Evolutionary conservation across 208 protist genomes (phyloP), one percentile per base, ranked within the genome.

Genomic region (Crithidia bombi): DNA sequence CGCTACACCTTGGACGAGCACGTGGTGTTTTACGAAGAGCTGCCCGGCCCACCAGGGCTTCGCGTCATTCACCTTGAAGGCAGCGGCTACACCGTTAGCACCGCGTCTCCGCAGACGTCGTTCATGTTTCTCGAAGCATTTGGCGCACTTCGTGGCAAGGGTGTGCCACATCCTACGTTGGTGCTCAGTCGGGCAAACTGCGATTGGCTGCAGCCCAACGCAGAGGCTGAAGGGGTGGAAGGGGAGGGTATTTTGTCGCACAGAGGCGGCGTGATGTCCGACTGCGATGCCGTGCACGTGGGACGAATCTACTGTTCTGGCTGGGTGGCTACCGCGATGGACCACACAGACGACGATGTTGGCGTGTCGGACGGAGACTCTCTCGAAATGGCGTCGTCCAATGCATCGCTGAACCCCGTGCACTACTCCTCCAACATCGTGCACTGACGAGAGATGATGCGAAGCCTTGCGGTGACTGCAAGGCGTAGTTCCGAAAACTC

Each of bases 251-350:
- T n/a, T n/a, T n/a, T n/a, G n/a, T n/a, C n/a, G n/a, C n/a, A n/a
- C n/a, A n/a, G n/a, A n/a, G n/a, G n/a, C n/a, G n/a, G n/a, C n/a
- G n/a, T n/a, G n/a, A n/a, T n/a, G n/a, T n/a, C 21, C 5, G 17
- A 4, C 21, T 14, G 61, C 12, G 26, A 55, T 28, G 23, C 19
- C 9, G 38, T 67, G 32, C 56, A 28, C n/a, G 35, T 15, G 4
- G 71, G 64, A 19, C 46, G 28, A 5, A 39, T 77, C 6, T 65
- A 70, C 57, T 77, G 71, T 41, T 71, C 56, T 25, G 71, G 71
- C 12, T 77, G 63, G 64, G 64, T 77, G 4, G 71, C 71, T 6
- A 62, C 64, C 7, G 7, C 35, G 38, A 11, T 65, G 38, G 25
- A 39, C 3, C 26, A 4, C 19, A 17, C 28, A 7, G 32, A 44